Percentiles rank a stretch among this genome's conserved stretches.
Evolutionary conservation across 2,329 filamentous ascomycete species (phyloP).

Genomic region (Stemphylium lycopersici): DNA sequence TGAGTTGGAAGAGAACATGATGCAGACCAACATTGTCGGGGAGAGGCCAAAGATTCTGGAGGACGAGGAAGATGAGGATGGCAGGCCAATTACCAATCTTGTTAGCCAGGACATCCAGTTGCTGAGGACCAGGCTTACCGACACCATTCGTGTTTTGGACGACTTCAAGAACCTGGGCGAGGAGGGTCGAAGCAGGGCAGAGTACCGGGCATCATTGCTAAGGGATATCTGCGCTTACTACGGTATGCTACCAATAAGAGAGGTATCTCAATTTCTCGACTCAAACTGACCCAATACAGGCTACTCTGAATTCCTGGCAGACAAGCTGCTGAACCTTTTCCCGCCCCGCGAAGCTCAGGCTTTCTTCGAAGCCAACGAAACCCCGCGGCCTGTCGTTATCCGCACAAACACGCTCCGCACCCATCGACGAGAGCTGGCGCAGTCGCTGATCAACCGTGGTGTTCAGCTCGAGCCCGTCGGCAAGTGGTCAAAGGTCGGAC

Average conservation of each 20-base stretch:
- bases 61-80: slow-evolving; percentile 65
- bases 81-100: slow-evolving; percentile 64
- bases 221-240: slow-evolving; percentile 97
- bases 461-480: slow-evolving; percentile 96
- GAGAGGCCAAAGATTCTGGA: slow-evolving; percentile 67
- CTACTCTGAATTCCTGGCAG: slow-evolving; percentile 91
- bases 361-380: slow-evolving; percentile 99
- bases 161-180: slow-evolving; percentile 85
- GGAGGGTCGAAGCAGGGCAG: slow-evolving; percentile 78
- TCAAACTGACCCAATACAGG: slow-evolving; percentile 43
- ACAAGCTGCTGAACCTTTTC: slow-evolving; percentile 94
- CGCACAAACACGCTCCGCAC: slow-evolving; percentile 93
- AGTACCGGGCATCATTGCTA: slow-evolving; percentile 85
- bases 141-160: slow-evolving; percentile 88
- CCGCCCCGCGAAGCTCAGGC: slow-evolving; percentile 92
- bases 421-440: slow-evolving; percentile 79
- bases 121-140: slow-evolving; percentile 85
- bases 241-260: slow-evolving; percentile 43
- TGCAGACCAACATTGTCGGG: slow-evolving; percentile 92
- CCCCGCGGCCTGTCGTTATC: slow-evolving; percentile 89
- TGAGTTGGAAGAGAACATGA: slow-evolving; percentile 80
- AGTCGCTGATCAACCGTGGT: slow-evolving; percentile 92
- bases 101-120: slow-evolving; percentile 85
- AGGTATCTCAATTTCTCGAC: neutral
- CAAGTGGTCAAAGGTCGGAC: slow-evolving; percentile 97